Percentiles rank a stretch among this genome's conserved stretches.
phyloP scores from a whole-genome alignment of 495 filamentous ascomycete species.

The Talaromyces ruber region DNA sequence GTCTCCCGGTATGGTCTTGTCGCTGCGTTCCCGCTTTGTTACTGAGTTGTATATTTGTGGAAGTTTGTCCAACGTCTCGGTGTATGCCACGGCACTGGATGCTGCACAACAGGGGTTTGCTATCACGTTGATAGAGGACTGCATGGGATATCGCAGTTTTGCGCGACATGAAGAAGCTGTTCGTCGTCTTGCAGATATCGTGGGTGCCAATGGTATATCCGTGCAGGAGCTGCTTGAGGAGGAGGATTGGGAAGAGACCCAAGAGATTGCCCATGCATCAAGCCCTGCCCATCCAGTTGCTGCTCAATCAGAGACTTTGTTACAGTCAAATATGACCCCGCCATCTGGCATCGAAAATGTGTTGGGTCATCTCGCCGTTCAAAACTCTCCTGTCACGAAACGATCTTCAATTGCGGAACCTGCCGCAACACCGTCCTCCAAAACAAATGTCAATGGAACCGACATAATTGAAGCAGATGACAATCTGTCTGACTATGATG shows the following conservation, averaged over 20 bases:
- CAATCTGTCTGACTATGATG: background rate
- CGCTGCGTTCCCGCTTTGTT: slow-evolving; percentile 66
- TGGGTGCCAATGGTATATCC: slow-evolving; percentile 59
- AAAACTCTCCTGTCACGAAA: background rate
- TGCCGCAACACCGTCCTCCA: background rate
- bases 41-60: slow-evolving; percentile 92
- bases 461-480: slow-evolving; percentile 3
- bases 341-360: slow-evolving; percentile 29
- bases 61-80: slow-evolving; percentile 76
- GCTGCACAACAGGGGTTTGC: slow-evolving; percentile 79
- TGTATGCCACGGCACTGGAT: slow-evolving; percentile 89
- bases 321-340: background rate
- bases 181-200: slow-evolving; percentile 63
- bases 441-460: background rate
- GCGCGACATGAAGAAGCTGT: slow-evolving; percentile 68
- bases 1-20: slow-evolving; percentile 58
- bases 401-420: background rate
- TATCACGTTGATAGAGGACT: slow-evolving; percentile 82
- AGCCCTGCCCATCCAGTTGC: slow-evolving; percentile 10
- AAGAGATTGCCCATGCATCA: slow-evolving; percentile 26
- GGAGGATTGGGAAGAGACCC: slow-evolving; percentile 38
- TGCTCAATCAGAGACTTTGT: slow-evolving; percentile 1
- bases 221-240: slow-evolving; percentile 50
- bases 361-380: slow-evolving; percentile 24
- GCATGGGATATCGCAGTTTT: slow-evolving; percentile 72